These are phyloP conservation scores for Acorus gramineus DNA, from an alignment of 106 monocot species.

Conservation along the genomic window DNA sequence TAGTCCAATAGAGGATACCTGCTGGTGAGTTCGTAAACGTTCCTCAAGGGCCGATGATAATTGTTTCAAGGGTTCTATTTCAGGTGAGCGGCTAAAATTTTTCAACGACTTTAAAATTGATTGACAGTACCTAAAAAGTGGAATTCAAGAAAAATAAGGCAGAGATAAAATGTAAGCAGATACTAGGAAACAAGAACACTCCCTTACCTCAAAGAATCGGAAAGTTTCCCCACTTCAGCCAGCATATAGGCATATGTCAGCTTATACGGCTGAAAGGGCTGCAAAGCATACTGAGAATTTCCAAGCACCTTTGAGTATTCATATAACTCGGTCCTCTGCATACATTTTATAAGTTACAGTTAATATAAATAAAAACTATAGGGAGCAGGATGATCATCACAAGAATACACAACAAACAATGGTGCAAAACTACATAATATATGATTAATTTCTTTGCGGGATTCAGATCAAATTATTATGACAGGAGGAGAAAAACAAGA, in stretches of 20 bases:
- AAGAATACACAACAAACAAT: background rate
- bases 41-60: constrained; percentile 76
- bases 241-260: constrained; percentile 94
- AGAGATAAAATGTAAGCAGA: constrained; percentile 4
- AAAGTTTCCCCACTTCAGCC: constrained; percentile 85
- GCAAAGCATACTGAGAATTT: constrained; percentile 84
- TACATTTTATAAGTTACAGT: background rate
- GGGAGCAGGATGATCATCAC: background rate
- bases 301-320: constrained; percentile 93
- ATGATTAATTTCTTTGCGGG: too few species aligned
- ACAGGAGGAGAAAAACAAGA: too few species aligned
- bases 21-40: constrained; percentile 72
- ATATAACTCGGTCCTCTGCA: constrained; percentile 93
- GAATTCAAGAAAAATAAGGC: constrained; percentile 4
- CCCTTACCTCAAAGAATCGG: constrained; percentile 75
- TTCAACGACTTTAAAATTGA: constrained; percentile 69
- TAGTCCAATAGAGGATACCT: constrained; percentile 31
- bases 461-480: too few species aligned
- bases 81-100: constrained; percentile 62
- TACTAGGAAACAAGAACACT: constrained; percentile 4
- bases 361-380: background rate
- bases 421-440: too few species aligned
- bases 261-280: constrained; percentile 92
- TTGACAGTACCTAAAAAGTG: constrained; percentile 72
- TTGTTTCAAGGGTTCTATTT: constrained; percentile 75